Evolutionary conservation across 202 grass and related monocot species (phyloP), one percentile per base, ranked within the genome.

Genomic region (Zoysia matrella): DNA sequence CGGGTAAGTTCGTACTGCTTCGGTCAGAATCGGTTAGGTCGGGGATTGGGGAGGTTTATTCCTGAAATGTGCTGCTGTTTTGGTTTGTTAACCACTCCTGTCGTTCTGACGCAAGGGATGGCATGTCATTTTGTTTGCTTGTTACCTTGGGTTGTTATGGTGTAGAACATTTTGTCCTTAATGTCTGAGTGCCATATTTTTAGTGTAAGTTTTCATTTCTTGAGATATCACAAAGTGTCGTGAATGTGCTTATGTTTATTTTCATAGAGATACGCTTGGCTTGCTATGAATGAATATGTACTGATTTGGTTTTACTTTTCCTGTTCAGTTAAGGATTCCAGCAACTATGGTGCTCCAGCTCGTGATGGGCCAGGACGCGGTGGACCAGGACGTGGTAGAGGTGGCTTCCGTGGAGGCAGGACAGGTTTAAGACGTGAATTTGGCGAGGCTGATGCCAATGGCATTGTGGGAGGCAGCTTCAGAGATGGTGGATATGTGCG

Each of bases 261-360:
- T 77, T 3, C 47, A 8, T 30, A 55, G 14, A 36, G 2, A 18
- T 61, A 65, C n/a, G 22, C 7, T 43, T 65, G 54, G 69, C 60
- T 61, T 47, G 18, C 13, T 54, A 11, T 14, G 5, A 62, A 7
- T 81, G 7, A 36, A 36, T 36, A 36, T 36, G 30, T 56, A 54
- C 60, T 78, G 30, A 72, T 51, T 8, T 45, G 44, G 2, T 70
- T 1, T 72, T 66, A 15, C 14, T 52, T 89, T 84, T 11, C n/a
- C 51, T 42, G 58, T 86, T 56, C 78, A 97, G 91, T 87, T 46
- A 94, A 78, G 76, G 91, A 92, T 55, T 66, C 83, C 52, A 97
- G 80, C 77, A 92, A 64, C 78, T 90, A 78, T 75, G 66, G 75
- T 45, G 85, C 73, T 68, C 80, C 80, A 46, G 40, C 81, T 9